Evolutionary conservation across 495 filamentous ascomycete genomes (phyloP).

Genomic region (Neurospora hispaniola): DNA sequence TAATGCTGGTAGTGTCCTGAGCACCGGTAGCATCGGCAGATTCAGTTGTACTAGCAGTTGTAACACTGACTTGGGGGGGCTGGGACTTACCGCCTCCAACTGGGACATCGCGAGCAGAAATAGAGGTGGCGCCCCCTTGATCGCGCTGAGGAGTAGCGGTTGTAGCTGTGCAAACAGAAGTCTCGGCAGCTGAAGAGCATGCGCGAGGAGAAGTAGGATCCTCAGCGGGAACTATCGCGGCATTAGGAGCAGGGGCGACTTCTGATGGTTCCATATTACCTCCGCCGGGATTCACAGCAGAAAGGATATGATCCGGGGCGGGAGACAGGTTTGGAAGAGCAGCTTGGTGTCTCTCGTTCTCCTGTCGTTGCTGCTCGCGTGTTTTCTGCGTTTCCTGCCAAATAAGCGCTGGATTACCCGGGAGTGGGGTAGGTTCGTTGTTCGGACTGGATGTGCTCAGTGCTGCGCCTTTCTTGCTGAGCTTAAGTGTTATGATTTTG

Average conservation of each 20-base stretch:
- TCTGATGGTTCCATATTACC: background rate
- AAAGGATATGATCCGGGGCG: background rate
- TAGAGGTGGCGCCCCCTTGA: no score
- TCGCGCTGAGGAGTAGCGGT: no score
- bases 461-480: fast-evolving
- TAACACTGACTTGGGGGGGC: no score
- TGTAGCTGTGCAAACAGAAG: no score
- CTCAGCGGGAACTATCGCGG: no score
- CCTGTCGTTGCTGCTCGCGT: background rate
- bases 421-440: background rate
- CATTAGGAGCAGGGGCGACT: background rate
- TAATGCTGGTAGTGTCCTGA: no score
- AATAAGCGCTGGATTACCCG: background rate
- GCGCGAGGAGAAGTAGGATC: no score
- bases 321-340: background rate
- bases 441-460: background rate
- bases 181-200: no score
- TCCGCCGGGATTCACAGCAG: background rate
- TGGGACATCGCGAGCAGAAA: no score
- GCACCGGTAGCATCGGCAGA: no score
- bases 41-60: no score
- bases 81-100: no score
- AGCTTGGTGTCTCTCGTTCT: background rate
- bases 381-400: background rate
- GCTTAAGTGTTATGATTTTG: background rate